Evolutionary conservation across 257 asterid species (phyloP).

Genomic region (Solanum arcanum): DNA sequence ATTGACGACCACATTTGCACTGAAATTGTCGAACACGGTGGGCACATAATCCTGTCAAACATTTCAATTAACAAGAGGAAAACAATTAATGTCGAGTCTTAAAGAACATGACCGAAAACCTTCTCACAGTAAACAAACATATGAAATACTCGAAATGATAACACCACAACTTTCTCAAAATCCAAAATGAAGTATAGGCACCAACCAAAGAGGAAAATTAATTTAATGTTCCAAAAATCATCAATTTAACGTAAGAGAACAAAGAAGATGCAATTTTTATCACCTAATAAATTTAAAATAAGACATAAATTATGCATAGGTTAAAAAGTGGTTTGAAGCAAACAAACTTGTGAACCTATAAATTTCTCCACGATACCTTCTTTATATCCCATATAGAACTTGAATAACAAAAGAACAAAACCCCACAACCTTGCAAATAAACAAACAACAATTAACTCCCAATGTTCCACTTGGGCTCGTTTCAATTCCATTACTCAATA

Average conservation of each 20-base stretch:
- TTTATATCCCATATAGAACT: neutral
- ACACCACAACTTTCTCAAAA: neutral
- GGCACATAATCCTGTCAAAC: conserved; percentile 62
- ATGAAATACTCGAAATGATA: neutral
- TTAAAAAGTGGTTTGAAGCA: neutral
- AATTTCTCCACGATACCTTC: neutral
- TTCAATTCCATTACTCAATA: neutral
- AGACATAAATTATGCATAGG: neutral
- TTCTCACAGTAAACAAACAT: neutral
- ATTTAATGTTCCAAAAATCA: neutral
- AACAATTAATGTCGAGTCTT: neutral
- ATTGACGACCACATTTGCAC: conserved; percentile 50
- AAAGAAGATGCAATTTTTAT: neutral
- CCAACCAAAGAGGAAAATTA: neutral
- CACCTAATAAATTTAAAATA: neutral
- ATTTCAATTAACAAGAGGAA: neutral
- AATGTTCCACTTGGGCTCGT: neutral
- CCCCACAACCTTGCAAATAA: neutral
- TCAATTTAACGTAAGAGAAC: neutral
- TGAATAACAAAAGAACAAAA: neutral
- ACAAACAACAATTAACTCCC: neutral
- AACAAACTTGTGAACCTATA: neutral
- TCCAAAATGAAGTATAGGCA: neutral
- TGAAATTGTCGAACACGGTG: conserved; percentile 47
- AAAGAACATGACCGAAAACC: neutral